These are phyloP conservation scores for Oryza coarctata DNA, from an alignment of 176 grass and related monocot genomes.

Conservation along the genomic window DNA sequence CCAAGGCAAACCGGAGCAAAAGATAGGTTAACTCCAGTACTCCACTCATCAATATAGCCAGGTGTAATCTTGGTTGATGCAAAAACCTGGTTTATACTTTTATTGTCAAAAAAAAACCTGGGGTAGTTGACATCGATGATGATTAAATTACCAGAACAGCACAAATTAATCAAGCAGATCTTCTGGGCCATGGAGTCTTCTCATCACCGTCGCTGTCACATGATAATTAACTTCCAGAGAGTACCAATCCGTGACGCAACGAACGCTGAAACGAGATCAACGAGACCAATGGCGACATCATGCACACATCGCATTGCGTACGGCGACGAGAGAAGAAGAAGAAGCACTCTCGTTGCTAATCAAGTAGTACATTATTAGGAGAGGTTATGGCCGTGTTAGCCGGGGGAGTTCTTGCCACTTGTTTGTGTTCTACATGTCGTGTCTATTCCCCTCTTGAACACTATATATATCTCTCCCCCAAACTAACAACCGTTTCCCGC, in stretches of 20 bases:
- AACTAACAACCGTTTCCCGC: conserved; percentile 32
- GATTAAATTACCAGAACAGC: background rate
- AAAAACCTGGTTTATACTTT: no score
- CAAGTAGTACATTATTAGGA: no score
- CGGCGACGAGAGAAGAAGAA: conserved; percentile 1
- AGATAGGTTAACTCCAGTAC: no score
- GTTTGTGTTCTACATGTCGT: background rate
- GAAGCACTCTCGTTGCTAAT: background rate
- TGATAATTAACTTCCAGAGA: background rate
- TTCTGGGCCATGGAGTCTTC: background rate
- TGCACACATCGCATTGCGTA: background rate
- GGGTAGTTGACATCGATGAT: no score
- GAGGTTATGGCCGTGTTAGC: conserved; percentile 33
- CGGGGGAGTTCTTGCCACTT: conserved; percentile 33
- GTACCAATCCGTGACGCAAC: background rate
- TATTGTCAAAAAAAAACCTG: no score
- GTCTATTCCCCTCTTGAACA: background rate
- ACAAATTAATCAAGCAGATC: background rate
- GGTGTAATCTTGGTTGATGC: no score
- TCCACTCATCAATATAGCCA: no score
- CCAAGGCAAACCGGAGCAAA: background rate
- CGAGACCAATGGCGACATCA: background rate
- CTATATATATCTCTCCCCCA: conserved; percentile 31
- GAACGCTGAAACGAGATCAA: background rate
- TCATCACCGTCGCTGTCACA: background rate